A percentile compares a stretch with the other conserved stretches of the same genome.
These are phyloP conservation scores for Vigna angularis DNA, from an alignment of 306 rosid genomes.

Conservation along the genomic window DNA sequence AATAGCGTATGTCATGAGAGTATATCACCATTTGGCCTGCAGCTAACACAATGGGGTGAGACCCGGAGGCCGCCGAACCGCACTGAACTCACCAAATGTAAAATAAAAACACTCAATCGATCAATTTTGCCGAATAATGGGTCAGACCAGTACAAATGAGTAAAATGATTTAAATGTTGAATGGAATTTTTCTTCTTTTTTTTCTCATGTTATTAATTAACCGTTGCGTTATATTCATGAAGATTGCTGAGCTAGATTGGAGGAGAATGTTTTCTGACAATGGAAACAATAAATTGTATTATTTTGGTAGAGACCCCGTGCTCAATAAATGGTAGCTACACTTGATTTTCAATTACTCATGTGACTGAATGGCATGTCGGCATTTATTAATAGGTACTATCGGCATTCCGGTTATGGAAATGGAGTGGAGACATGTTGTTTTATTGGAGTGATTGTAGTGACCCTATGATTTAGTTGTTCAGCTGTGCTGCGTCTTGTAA, in stretches of 20 bases:
- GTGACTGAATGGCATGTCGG: slow-evolving; percentile 21
- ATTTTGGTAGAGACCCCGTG: background rate
- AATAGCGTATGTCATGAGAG: background rate
- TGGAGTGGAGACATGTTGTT: background rate
- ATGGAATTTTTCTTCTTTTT: background rate
- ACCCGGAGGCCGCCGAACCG: background rate
- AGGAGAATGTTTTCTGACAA: background rate
- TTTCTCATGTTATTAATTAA: background rate
- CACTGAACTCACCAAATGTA: background rate
- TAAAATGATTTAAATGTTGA: background rate
- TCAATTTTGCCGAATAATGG: background rate
- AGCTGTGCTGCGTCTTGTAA: background rate
- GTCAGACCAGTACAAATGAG: background rate
- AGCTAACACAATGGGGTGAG: background rate
- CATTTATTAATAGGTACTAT: background rate
- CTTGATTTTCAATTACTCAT: background rate
- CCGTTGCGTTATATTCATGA: slow-evolving; percentile 15
- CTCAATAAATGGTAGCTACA: background rate
- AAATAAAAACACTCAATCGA: background rate
- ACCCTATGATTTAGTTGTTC: background rate
- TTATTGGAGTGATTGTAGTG: background rate
- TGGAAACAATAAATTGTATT: background rate
- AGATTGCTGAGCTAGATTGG: no score
- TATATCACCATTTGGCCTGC: background rate
- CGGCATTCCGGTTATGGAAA: slow-evolving; percentile 24